phyloP scores from a whole-genome alignment of 805 yeast genomes.

The Yarrowia sp. region DNA sequence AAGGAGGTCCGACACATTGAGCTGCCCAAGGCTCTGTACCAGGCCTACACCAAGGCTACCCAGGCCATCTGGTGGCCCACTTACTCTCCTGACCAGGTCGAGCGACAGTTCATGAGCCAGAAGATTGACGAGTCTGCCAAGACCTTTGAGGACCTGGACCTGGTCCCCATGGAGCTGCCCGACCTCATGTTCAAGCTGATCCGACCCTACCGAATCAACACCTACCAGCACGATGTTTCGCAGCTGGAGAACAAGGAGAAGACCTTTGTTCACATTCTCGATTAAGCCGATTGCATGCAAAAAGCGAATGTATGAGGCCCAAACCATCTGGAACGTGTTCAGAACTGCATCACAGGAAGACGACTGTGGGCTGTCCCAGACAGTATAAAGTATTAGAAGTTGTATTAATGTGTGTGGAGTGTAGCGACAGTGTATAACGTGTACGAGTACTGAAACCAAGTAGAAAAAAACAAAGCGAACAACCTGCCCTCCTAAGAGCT shows the following conservation, averaged over 20 bases:
- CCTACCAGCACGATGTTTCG: slow-evolving; percentile 32
- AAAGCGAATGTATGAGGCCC: not conserved
- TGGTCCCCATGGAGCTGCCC: slow-evolving; percentile 45
- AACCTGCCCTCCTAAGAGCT: too few relatives aligned
- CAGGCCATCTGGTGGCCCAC: slow-evolving; percentile 47
- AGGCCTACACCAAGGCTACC: slow-evolving; percentile 39
- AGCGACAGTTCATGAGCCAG: slow-evolving; percentile 70
- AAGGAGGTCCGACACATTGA: slow-evolving; percentile 42
- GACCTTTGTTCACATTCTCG: slow-evolving; percentile 33
- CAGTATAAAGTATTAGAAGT: not conserved
- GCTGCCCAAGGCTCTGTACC: slow-evolving; percentile 43
- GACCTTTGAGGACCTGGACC: slow-evolving; percentile 68
- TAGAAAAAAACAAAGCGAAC: too few relatives aligned
- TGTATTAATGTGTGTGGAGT: not conserved
- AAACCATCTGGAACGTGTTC: too few relatives aligned
- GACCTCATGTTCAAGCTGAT: slow-evolving; percentile 41
- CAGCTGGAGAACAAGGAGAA: slow-evolving; percentile 35
- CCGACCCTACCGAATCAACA: slow-evolving; percentile 34
- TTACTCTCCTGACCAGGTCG: slow-evolving; percentile 66
- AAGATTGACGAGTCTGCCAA: slow-evolving; percentile 54
- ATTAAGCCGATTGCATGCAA: slow-evolving; percentile 12
- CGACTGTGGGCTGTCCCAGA: not conserved
- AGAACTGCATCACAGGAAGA: not conserved
- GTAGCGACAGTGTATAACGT: too few relatives aligned
- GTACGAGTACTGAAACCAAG: too few relatives aligned